Conservation (phyloP, 2,329 filamentous ascomycete genomes). For the Ceratocystis albifundus region DNA sequence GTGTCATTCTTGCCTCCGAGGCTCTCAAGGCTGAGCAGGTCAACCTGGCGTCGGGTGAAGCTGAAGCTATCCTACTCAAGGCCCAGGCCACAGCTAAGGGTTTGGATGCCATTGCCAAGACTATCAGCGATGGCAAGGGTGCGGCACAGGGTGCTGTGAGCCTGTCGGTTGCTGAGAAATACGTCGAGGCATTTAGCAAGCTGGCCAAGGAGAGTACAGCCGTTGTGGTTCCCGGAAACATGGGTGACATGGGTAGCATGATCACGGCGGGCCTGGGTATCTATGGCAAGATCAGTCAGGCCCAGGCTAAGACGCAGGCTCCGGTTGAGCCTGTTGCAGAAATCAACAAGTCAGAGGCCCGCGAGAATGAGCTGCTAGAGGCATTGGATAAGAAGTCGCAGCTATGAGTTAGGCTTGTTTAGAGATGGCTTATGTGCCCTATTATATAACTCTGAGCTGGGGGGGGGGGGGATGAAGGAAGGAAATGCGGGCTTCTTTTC, state of each 20-base stretch:
- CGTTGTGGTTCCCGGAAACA: conserved; percentile 90
- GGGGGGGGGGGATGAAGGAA: neutral
- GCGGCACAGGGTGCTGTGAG: conserved; percentile 75
- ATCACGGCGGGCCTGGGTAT: conserved; percentile 92
- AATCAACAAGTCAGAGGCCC: conserved; percentile 24
- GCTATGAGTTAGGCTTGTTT: conserved; percentile 23
- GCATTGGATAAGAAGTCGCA: conserved; percentile 31
- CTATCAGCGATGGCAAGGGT: conserved; percentile 60
- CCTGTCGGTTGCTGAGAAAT: conserved; percentile 88
- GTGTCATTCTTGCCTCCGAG: conserved; percentile 89
- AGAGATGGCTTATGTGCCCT: neutral
- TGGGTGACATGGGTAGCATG: conserved; percentile 92
- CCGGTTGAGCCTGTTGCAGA: conserved; percentile 22
- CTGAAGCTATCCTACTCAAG: conserved; percentile 80
- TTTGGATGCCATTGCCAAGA: conserved; percentile 71
- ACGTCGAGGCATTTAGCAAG: conserved; percentile 87
- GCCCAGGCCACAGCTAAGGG: conserved; percentile 76
- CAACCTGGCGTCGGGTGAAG: conserved; percentile 84
- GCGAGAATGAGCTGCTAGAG: conserved; percentile 35
- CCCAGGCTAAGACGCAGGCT: conserved; percentile 49
- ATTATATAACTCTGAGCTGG: neutral
- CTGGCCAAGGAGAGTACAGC: conserved; percentile 92
- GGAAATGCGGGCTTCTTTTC: neutral
- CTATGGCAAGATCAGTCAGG: conserved; percentile 82
- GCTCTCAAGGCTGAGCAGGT: conserved; percentile 82